These are phyloP conservation scores for Boletales sp. DNA, from an alignment of 768 basidiomycete species.

Conservation along the genomic window DNA sequence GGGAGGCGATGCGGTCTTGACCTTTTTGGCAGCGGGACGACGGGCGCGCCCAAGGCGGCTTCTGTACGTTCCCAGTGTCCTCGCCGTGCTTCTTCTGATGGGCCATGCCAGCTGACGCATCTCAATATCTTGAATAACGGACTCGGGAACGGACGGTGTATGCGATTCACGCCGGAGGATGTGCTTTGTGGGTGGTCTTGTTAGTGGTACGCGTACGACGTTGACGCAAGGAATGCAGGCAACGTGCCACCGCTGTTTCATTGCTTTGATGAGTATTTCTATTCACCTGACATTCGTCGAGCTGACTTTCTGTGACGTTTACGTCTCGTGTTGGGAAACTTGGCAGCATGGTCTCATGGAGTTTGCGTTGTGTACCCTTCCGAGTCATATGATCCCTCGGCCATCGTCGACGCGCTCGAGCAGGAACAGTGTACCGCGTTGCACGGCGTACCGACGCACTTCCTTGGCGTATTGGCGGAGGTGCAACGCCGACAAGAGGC, in stretches of 20 bases:
- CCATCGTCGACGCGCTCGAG: conserved; percentile 68
- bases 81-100: no score
- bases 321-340: conserved; percentile 81
- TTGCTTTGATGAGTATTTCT: conserved; percentile 75
- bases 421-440: conserved; percentile 72
- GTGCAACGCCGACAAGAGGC: conserved; percentile 49
- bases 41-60: conserved; percentile 78
- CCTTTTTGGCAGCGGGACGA: conserved; percentile 58
- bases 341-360: conserved; percentile 74
- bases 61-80: conserved; percentile 46
- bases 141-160: conserved; percentile 64
- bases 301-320: conserved; percentile 13
- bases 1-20: not conserved
- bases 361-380: conserved; percentile 75
- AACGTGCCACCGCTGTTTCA: conserved; percentile 85
- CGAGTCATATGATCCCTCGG: conserved; percentile 55
- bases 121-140: conserved; percentile 77
- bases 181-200: conserved; percentile 53
- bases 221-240: conserved; percentile 40
- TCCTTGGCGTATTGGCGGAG: conserved; percentile 69
- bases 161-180: conserved; percentile 64
- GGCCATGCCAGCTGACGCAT: conserved; percentile 59
- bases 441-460: conserved; percentile 86
- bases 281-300: not conserved
- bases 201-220: not conserved